phyloP scores from a whole-genome alignment of 1,139 yeast genomes.

The Starmera stellimalicola region DNA sequence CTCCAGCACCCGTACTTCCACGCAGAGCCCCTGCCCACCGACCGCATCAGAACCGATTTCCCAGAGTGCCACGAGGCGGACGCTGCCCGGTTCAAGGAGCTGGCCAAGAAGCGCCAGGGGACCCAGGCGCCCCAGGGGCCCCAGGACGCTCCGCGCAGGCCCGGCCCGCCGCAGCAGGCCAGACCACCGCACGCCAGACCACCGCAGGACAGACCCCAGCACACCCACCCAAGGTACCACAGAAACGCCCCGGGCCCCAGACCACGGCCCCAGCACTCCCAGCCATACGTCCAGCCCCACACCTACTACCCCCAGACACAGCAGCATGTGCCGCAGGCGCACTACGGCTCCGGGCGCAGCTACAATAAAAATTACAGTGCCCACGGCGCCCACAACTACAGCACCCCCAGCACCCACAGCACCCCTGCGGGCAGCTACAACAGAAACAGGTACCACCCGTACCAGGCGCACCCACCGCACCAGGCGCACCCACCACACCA shows the following conservation, averaged over 20 bases:
- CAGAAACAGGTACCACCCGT: not conserved
- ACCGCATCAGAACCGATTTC: constrained; percentile 46
- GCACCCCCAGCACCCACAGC: not conserved
- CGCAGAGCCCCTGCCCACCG: constrained; percentile 55
- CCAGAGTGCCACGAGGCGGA: constrained; percentile 90
- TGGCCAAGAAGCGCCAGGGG: no score
- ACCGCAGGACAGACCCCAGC: no score
- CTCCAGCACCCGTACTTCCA: constrained; percentile 60
- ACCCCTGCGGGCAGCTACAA: not conserved
- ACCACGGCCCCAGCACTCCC: no score
- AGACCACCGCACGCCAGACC: no score
- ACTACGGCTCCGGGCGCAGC: no score
- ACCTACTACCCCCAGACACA: not conserved
- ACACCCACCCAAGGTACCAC: no score
- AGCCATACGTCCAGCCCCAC: not conserved
- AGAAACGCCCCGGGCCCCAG: no score
- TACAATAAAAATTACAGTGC: no score
- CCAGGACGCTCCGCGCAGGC: no score
- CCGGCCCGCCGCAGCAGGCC: no score
- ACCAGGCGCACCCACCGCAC: not conserved
- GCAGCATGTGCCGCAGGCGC: not conserved
- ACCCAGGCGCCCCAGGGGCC: no score
- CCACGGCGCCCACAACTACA: not conserved
- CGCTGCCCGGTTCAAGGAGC: constrained; percentile 50
- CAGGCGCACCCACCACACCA: no score